Evolutionary conservation across 192 early-diverging fungal species (phyloP).

Genomic region (Umbelopsis sp.): DNA sequence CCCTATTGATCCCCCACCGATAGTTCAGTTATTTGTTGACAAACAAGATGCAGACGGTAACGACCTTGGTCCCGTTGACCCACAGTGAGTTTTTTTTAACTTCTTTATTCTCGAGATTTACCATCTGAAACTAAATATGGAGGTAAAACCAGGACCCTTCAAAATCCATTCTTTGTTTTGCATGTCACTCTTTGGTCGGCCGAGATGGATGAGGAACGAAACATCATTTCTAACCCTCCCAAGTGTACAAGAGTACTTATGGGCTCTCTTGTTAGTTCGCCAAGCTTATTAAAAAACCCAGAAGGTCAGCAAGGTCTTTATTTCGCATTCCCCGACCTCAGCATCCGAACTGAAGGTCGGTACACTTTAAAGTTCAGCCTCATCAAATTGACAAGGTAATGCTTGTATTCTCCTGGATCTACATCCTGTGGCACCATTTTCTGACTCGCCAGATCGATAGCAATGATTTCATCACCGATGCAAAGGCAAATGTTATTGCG

Average conservation of each 20-base stretch:
- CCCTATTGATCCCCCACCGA: conserved; percentile 78
- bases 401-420: not conserved
- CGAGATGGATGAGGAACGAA: conserved; percentile 57
- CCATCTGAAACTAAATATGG: conserved; percentile 5
- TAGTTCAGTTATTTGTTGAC: conserved; percentile 67
- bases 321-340: conserved; percentile 80
- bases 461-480: conserved; percentile 49
- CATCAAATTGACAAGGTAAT: conserved; percentile 54
- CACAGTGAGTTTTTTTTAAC: conserved; percentile 48
- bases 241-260: conserved; percentile 64
- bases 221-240: conserved; percentile 63
- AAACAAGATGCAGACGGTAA: conserved; percentile 53
- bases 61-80: conserved; percentile 38
- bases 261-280: conserved; percentile 65
- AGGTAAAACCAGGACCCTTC: conserved; percentile 33
- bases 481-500: conserved; percentile 53
- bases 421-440: not conserved
- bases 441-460: conserved; percentile 30
- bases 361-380: conserved; percentile 72
- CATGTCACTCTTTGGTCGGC: conserved; percentile 66
- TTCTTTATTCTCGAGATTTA: conserved; percentile 16
- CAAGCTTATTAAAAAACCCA: conserved; percentile 54
- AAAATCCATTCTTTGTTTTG: conserved; percentile 63
- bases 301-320: conserved; percentile 68
- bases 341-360: conserved; percentile 72